Conservation (phyloP, 2,329 filamentous ascomycete genomes). For the Pseudonectria foliicola region DNA sequence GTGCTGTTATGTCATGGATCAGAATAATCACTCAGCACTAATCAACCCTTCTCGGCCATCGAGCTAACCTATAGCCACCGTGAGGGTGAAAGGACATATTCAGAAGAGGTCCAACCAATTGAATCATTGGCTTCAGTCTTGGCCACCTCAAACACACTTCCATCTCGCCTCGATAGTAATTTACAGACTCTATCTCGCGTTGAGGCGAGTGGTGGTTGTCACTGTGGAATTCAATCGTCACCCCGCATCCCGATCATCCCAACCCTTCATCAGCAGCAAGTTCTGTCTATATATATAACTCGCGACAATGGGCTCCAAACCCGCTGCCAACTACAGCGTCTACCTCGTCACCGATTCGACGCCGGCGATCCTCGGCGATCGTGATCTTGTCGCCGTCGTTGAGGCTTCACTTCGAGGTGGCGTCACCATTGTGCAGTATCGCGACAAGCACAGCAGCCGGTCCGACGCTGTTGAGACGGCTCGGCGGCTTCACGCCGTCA, state of each 20-base stretch:
- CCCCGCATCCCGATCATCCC: not conserved
- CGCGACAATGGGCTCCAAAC: slow-evolving; percentile 11
- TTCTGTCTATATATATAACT: not conserved
- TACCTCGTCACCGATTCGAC: slow-evolving; percentile 94
- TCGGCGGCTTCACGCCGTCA: slow-evolving; percentile 63
- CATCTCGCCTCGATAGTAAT: no score
- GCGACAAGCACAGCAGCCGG: slow-evolving; percentile 79
- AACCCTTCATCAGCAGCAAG: no score
- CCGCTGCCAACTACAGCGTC: slow-evolving; percentile 63
- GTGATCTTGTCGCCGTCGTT: slow-evolving; percentile 66
- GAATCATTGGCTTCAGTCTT: no score
- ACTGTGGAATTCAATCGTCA: no score
- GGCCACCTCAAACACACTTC: no score
- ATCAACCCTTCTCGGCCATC: no score
- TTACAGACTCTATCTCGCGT: no score
- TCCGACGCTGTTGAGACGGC: slow-evolving; percentile 64
- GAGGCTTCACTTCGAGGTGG: slow-evolving; percentile 69
- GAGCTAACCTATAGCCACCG: not conserved
- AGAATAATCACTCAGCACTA: no score
- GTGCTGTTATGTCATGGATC: not conserved
- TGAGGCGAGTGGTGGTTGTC: no score
- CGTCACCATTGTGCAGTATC: slow-evolving; percentile 81
- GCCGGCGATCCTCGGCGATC: slow-evolving; percentile 67
- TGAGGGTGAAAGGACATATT: no score
- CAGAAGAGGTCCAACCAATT: no score